Evolutionary conservation across 2,329 filamentous ascomycete genomes (phyloP).

Genomic region (Fusarium protoensiforme): DNA sequence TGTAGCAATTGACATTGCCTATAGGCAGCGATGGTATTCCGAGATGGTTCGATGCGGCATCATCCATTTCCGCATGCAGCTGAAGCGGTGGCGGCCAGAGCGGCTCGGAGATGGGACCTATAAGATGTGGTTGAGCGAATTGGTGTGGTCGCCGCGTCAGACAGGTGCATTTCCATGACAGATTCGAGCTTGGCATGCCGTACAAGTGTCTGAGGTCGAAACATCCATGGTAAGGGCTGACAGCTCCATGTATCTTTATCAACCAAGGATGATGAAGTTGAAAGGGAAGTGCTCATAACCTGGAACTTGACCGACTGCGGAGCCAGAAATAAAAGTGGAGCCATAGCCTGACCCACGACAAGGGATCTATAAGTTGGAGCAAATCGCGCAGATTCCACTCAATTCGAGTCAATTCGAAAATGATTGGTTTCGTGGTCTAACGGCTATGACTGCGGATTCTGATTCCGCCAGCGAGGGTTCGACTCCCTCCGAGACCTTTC

Average conservation of each 20-base stretch:
- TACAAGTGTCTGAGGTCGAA: not conserved
- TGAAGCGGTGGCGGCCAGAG: not conserved
- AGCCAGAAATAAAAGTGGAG: not conserved
- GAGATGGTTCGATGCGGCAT: not conserved
- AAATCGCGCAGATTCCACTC: not conserved
- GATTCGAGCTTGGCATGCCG: not conserved
- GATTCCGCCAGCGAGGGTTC: slow-evolving; percentile 53
- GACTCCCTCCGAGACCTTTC: slow-evolving; percentile 49
- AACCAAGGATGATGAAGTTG: not conserved
- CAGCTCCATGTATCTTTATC: not conserved
- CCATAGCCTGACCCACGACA: not conserved
- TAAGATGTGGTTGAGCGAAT: not conserved
- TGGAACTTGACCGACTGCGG: not conserved
- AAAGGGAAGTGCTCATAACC: not conserved
- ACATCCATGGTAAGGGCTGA: not conserved
- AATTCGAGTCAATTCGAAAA: not conserved
- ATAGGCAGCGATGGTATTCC: not conserved
- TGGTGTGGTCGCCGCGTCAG: not conserved
- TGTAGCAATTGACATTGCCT: not conserved
- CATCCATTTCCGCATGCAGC: not conserved
- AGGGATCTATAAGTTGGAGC: not conserved
- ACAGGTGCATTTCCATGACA: not conserved
- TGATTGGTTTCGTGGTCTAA: slow-evolving; percentile 49
- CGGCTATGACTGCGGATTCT: slow-evolving; percentile 53
- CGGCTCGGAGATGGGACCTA: not conserved